Conservation (phyloP, 1,284 basidiomycete species). For the Omphalotus olearius region DNA sequence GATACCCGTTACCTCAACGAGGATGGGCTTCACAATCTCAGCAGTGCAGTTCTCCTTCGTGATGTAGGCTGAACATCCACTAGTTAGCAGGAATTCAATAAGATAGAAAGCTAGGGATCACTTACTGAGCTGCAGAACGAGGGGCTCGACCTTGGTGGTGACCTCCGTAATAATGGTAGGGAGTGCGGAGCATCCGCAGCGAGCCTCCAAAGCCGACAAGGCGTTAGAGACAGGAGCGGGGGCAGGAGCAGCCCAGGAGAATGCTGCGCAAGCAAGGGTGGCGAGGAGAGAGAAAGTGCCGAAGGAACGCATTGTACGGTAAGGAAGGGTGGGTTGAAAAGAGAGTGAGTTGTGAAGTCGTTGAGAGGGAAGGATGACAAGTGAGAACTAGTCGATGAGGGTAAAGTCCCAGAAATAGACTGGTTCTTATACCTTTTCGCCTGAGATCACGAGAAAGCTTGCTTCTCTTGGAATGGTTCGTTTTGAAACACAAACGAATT, state of each 20-base stretch:
- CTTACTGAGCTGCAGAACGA: constrained; percentile 6
- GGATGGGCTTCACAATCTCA: constrained; percentile 4
- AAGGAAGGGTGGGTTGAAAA: neutral
- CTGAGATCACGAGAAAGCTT: neutral
- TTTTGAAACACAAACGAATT: no score
- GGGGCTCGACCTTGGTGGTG: neutral
- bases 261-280: constrained; percentile 11
- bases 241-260: constrained; percentile 11
- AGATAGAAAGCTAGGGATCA: no score
- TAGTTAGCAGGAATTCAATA: no score
- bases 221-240: constrained; percentile 2
- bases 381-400: neutral
- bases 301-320: constrained; percentile 9
- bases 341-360: constrained; percentile 3
- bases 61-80: constrained; percentile 11
- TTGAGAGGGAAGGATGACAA: neutral
- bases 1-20: constrained; percentile 4
- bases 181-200: constrained; percentile 8
- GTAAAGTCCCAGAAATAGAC: neutral
- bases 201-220: constrained; percentile 4
- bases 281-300: constrained; percentile 11
- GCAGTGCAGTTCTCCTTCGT: constrained; percentile 11
- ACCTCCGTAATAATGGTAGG: constrained; percentile 2
- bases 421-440: neutral
- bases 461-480: no score